Evolutionary conservation across 345 rosid genomes (phyloP).

Genomic region (Abelmoschus esculentus): DNA sequence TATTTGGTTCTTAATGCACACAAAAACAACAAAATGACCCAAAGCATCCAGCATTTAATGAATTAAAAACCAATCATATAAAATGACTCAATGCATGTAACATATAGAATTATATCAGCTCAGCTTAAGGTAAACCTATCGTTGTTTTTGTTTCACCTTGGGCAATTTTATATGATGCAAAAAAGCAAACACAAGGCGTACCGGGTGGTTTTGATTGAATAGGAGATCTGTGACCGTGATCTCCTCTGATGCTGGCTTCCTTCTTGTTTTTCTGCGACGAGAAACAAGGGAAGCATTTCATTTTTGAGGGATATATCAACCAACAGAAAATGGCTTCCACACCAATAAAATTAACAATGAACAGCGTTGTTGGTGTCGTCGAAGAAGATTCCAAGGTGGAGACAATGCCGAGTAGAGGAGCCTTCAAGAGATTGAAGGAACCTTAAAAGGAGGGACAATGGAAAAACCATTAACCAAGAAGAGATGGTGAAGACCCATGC

Average conservation of each 20-base stretch:
- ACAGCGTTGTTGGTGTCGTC: background rate
- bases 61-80: too few species aligned
- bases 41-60: too few species aligned
- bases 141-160: too few species aligned
- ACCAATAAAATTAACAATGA: background rate
- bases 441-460: background rate
- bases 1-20: constrained; percentile 19
- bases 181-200: background rate
- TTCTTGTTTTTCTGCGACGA: constrained; percentile 33
- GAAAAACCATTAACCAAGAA: background rate
- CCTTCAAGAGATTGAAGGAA: constrained; percentile 24
- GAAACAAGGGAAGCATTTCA: constrained; percentile 83
- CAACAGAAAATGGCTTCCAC: background rate
- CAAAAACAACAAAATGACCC: background rate
- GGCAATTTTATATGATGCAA: too few species aligned
- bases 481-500: background rate
- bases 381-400: background rate
- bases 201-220: background rate
- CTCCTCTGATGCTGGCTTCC: background rate
- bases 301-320: constrained; percentile 13
- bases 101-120: too few species aligned
- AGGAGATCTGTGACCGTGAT: background rate
- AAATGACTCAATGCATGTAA: too few species aligned
- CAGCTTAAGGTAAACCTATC: too few species aligned
- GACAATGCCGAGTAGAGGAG: constrained; percentile 14